Base-by-base conservation (phyloP, 2,329 filamentous ascomycete species). In the Monilinia aucupariae region DNA sequence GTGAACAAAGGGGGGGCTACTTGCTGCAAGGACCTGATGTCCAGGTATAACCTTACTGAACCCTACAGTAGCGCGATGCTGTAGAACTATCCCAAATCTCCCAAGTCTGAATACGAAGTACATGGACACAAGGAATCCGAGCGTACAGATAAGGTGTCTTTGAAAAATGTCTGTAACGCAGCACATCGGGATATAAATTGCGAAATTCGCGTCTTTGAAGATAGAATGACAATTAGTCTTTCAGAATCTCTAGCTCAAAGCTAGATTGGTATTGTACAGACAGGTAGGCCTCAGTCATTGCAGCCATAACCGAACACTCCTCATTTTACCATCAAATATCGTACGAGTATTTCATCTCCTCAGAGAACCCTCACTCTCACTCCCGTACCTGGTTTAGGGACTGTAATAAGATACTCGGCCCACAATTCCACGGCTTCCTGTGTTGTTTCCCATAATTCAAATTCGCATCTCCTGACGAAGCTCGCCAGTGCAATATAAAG, bases 401-500 rank as follows among this genome's bases (percentile, higher is more conserved):
- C 22, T 2, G 15, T 22, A 37, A 61, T 22, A 1, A 55, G 9
- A 27, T 54, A 32, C n/a, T 61, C 59, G 7, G 50, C 13, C 59
- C 59, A 61, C 13, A 37, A 20, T 25, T 62, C 60, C 12, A 62
- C 43, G 20, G 51, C 60, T 37, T 58, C 60, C 4, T 58, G 43
- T 6, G 22, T 49, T 13, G 60, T 62, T 30, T 62, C 43, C 41
- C 41, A 62, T 20, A 62, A 22, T 7, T 56, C 43, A 22, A 62
- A 56, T 7, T 62, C 52, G 20, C 51, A 62, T 48, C 34, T 62
- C 3, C 51, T 37, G n/a, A 55, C 32, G 10, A 62, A 41, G 48
- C 22, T 41, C 9, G 62, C 64, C 1, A 65, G n/a, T 17, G 17
- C 39, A 25, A 65, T n/a, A 51, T 62, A 62, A 3, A 65, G 2